Evolutionary conservation across 108 stramenopile species (phyloP), one percentile per base, ranked within the genome.

Genomic region (Schizochytrium sp.): DNA sequence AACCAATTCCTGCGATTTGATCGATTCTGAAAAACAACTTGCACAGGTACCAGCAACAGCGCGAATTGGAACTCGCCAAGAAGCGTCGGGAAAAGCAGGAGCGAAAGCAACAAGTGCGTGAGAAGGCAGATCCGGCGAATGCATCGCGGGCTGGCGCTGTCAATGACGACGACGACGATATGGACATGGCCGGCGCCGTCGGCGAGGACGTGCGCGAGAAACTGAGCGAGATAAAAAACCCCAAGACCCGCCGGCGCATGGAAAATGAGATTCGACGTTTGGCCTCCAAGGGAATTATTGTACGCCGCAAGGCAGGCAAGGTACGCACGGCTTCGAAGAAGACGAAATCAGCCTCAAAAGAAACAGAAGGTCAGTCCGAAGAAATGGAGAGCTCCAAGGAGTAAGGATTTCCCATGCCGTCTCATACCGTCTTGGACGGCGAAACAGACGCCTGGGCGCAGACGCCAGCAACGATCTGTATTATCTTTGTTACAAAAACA

Each of bases 21-120:
- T 34, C 34, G 34, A 34, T 34, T 2, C 34, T 34, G 34, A 34
- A 34, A 34, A 34, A 34, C 34, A 8, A 53, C 48, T 0, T 4
- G 23, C n/a, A 16, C 76, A 83, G 76, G 76, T 83, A 83, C 51
- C 76, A 83, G 76, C 45, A 83, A 28, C 44, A 83, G n/a, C 76
- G 76, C 6, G 76, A 83, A 23, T 1, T 53, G 19, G 51, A 53
- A 23, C 45, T 83, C 51, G 76, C 45, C 25, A 8, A 34, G 10
- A 83, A 83, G 76, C 76, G 63, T 34, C 25, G 41, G 63, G 63
- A 28, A 41, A 69, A 69, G 3, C 25, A 41, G 2, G 63, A 83
- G 76, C 63, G 63, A 0, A 41, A 28, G 34, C 25, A 69, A 23
- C 63, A 69, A 69, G 63, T 41, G 25, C 63, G 63, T 23, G 28